Evolutionary conservation across 371 early-diverging fungal species (phyloP).

Genomic region (Phascolomyces articulosus): DNA sequence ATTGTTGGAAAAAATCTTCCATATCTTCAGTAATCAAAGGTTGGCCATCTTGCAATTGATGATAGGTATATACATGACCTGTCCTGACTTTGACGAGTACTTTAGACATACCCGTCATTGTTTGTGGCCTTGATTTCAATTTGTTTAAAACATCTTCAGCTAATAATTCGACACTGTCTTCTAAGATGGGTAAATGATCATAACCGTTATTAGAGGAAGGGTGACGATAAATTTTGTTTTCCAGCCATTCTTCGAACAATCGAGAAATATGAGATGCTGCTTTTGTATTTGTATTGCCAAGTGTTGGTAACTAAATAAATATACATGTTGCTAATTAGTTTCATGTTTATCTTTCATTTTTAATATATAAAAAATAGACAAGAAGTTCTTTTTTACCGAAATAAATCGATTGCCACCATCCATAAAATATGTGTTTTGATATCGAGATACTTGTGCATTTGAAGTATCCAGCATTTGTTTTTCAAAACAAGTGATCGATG

Average conservation of each 20-base stretch:
- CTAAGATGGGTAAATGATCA: constrained; percentile 25
- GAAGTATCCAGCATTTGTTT: constrained; percentile 7
- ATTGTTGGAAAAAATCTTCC: constrained; percentile 40
- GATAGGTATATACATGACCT: constrained; percentile 35
- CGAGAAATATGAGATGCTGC: constrained; percentile 29
- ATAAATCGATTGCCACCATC: constrained; percentile 39
- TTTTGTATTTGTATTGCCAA: constrained; percentile 27
- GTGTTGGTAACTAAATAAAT: constrained; percentile 24
- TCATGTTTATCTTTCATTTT: not conserved
- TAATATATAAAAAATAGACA: too few species aligned
- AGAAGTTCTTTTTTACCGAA: constrained; percentile 15
- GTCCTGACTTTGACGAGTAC: constrained; percentile 29
- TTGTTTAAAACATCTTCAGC: constrained; percentile 34
- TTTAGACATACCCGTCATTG: constrained; percentile 14
- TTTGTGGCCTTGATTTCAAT: constrained; percentile 11
- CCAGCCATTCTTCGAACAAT: constrained; percentile 40
- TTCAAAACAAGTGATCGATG: constrained; percentile 1
- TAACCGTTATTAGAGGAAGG: constrained; percentile 8
- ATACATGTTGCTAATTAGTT: constrained; percentile 14
- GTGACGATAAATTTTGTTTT: constrained; percentile 22
- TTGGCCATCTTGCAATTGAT: constrained; percentile 28
- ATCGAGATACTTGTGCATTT: constrained; percentile 12
- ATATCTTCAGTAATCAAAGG: constrained; percentile 32
- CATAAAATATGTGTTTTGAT: constrained; percentile 37
- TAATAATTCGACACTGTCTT: constrained; percentile 30